Evolutionary conservation across 1,284 basidiomycete species (phyloP).

Genomic region (Ustilago hordei): DNA sequence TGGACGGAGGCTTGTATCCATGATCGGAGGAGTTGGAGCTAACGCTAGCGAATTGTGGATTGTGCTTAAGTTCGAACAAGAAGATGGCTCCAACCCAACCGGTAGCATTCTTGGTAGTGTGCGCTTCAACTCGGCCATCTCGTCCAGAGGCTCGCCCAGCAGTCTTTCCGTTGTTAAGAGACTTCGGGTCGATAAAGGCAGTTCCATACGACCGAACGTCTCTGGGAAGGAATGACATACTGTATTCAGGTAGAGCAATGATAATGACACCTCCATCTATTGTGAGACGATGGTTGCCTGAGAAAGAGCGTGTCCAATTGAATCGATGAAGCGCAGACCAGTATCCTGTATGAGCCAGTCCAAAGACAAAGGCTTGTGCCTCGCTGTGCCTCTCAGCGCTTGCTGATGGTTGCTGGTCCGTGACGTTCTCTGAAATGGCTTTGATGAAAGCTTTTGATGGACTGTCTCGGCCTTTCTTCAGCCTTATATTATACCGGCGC

Average conservation of each 20-base stretch:
- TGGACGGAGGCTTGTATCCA: conserved; percentile 11
- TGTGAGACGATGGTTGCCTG: conserved; percentile 8
- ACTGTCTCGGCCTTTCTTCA: background rate
- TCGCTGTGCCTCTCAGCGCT: conserved; percentile 7
- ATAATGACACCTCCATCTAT: conserved; percentile 8
- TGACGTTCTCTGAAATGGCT: conserved; percentile 31
- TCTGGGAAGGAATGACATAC: conserved; percentile 26
- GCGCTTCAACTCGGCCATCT: background rate
- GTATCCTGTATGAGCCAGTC: conserved; percentile 10
- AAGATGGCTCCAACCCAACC: background rate
- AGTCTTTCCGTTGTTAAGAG: background rate
- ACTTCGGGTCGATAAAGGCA: background rate
- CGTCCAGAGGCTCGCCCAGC: background rate
- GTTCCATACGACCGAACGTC: conserved; percentile 14
- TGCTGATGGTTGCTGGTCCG: conserved; percentile 17
- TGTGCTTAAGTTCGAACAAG: conserved; percentile 29
- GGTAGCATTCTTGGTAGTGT: background rate
- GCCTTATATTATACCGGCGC: background rate
- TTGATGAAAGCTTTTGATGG: conserved; percentile 16
- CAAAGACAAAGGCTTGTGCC: conserved; percentile 1
- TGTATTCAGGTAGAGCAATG: background rate
- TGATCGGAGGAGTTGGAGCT: background rate
- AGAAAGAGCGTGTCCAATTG: background rate
- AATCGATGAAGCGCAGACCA: conserved; percentile 16
- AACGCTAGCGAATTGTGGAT: conserved; percentile 4